Conservation (phyloP, 139 green algal genomes). For the Tetraselmis chui region DNA sequence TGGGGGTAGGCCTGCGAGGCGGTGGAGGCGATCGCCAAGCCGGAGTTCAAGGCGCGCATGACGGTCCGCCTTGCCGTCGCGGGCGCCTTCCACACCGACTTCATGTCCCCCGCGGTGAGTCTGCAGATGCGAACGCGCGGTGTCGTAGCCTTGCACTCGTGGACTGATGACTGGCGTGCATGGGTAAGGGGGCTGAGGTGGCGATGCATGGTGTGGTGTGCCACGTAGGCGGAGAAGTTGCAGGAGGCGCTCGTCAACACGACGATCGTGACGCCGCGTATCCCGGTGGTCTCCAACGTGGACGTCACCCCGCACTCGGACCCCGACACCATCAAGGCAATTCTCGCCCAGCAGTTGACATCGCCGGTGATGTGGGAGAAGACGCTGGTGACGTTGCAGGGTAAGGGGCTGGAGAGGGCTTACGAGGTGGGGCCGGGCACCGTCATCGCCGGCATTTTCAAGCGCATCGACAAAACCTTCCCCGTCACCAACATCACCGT, state of each 20-base stretch:
- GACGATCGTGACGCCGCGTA: slow-evolving; percentile 67
- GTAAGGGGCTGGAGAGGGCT: slow-evolving; percentile 68
- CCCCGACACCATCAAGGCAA: slow-evolving; percentile 82
- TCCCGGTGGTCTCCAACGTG: slow-evolving; percentile 97
- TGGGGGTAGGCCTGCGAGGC: slow-evolving; percentile 64
- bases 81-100: slow-evolving; percentile 96
- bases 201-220: too few relatives aligned
- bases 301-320: slow-evolving; percentile 90
- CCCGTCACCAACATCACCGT: slow-evolving; percentile 57
- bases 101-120: slow-evolving; percentile 80
- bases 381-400: slow-evolving; percentile 77
- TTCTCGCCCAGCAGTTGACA: slow-evolving; percentile 82
- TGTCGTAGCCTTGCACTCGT: too few relatives aligned
- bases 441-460: slow-evolving; percentile 94
- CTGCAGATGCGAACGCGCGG: neutral
- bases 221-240: slow-evolving; percentile 51
- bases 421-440: slow-evolving; percentile 84
- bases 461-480: slow-evolving; percentile 89
- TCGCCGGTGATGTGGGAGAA: slow-evolving; percentile 94
- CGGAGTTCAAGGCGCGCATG: slow-evolving; percentile 72
- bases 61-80: slow-evolving; percentile 88
- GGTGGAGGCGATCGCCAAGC: slow-evolving; percentile 77
- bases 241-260: slow-evolving; percentile 71
- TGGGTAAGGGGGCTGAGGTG: neutral
- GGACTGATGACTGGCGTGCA: too few relatives aligned